Conservation (phyloP, 2,329 filamentous ascomycete species). For the Diaporthe nobilis region DNA sequence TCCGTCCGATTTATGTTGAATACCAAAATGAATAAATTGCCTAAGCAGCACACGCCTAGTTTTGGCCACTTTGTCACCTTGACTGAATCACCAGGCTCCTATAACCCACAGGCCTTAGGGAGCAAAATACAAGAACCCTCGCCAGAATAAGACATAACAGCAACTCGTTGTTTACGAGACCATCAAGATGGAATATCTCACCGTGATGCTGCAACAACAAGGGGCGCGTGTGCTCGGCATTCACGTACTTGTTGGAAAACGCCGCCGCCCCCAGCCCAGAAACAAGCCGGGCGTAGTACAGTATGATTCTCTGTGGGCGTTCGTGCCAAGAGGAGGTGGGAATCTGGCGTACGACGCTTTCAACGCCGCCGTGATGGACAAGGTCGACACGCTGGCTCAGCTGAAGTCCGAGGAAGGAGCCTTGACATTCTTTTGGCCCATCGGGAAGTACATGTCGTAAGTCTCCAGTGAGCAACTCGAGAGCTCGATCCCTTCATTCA, state of each 20-base stretch:
- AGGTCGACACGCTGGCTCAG: neutral
- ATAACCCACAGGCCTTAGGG: too few relatives aligned
- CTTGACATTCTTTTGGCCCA: neutral
- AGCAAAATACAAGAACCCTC: neutral
- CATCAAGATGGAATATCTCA: neutral
- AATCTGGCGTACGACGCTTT: neutral
- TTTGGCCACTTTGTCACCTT: too few relatives aligned
- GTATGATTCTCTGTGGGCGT: neutral
- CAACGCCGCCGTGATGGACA: neutral
- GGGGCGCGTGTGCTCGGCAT: neutral
- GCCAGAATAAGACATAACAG: neutral
- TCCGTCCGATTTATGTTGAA: too few relatives aligned
- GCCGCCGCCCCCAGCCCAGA: neutral
- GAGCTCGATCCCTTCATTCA: too few relatives aligned
- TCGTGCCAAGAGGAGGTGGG: neutral
- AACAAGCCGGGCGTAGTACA: neutral
- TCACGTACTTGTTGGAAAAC: neutral
- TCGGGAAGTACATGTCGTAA: neutral
- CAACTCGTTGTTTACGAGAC: neutral
- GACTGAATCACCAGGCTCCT: too few relatives aligned
- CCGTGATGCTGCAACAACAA: too few relatives aligned
- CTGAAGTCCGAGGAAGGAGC: too few relatives aligned
- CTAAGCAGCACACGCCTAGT: too few relatives aligned
- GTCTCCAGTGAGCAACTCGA: neutral
- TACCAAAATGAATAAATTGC: too few relatives aligned